Evolutionary conservation across 2,329 filamentous ascomycete genomes (phyloP), one percentile per base, ranked within the genome.

Genomic region (Colletotrichum sp.): DNA sequence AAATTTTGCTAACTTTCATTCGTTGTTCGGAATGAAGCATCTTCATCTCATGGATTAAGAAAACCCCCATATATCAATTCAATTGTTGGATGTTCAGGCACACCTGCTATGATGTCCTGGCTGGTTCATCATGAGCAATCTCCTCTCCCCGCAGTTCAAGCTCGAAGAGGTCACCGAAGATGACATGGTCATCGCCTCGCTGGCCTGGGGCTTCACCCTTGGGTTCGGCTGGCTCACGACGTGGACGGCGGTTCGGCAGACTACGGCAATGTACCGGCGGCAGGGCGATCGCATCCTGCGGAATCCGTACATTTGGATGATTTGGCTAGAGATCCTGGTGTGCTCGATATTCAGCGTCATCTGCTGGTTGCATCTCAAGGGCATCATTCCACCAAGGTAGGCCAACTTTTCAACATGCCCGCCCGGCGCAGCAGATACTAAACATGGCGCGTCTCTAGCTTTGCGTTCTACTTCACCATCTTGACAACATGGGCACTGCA

Each of bases 271-370:
- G 52, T 87, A 81, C 71, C 78, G 82, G n/a, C 84, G 81, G 11
- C 82, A 79, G 57, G 80, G 84, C 8, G 64, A 57, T 22, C 66
- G 83, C 79, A 78, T 84, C 71, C 64, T 72, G 78, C 83, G 79
- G 16, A 88, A 87, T 76, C 80, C 83, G 1, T 89, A 89, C 75
- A 82, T 89, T 0, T 86, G 85, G 82, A 85, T 89, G 85, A 85
- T 89, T 70, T 89, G 88, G 88, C 68, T 85, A 32, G 88, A 89
- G 78, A 82, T 89, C 5, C 3, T 82, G 2, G 85, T 86, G 5
- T 88, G 85, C 13, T 80, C 87, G 13, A 77, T 82, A 11, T 89
- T 89, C 80, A 84, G 83, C 8, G 75, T 87, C 29, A 83, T 88
- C 22, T 80, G 80, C 61, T 80, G 77, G 59, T 32, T 81, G 13